These are phyloP conservation scores for Triticum urartu DNA, from an alignment of 176 grass and related monocot species.

Conservation along the genomic window DNA sequence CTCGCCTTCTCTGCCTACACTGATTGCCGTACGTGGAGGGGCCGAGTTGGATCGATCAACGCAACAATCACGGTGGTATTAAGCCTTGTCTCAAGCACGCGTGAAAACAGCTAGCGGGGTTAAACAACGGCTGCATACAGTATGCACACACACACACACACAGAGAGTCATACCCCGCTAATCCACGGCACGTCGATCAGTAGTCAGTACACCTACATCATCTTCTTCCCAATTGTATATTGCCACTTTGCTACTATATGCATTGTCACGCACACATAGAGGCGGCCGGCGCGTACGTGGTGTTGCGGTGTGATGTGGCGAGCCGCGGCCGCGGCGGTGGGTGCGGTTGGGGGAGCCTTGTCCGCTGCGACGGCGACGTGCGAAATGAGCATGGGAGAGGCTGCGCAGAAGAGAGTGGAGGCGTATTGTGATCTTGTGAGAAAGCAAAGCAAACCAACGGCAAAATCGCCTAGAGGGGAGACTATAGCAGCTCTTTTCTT, in stretches of 20 bases:
- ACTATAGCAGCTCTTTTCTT: too few relatives aligned
- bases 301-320: background rate
- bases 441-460: background rate
- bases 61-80: too few relatives aligned
- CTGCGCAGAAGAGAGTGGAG: background rate
- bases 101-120: too few relatives aligned
- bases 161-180: background rate
- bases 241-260: too few relatives aligned
- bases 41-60: too few relatives aligned
- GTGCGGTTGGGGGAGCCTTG: constrained; percentile 36
- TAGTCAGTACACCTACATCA: background rate
- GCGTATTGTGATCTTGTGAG: background rate
- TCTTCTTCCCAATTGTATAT: background rate
- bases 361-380: background rate
- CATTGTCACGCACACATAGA: too few relatives aligned
- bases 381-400: background rate
- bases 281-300: too few relatives aligned
- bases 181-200: background rate
- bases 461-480: background rate
- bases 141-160: too few relatives aligned
- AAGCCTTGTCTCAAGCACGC: too few relatives aligned
- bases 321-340: background rate
- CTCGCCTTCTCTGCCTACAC: too few relatives aligned
- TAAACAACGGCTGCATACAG: too few relatives aligned
- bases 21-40: too few relatives aligned